These are phyloP conservation scores for Babesia divergens DNA, from an alignment of 169 alveolate genomes.

Conservation along the genomic window DNA sequence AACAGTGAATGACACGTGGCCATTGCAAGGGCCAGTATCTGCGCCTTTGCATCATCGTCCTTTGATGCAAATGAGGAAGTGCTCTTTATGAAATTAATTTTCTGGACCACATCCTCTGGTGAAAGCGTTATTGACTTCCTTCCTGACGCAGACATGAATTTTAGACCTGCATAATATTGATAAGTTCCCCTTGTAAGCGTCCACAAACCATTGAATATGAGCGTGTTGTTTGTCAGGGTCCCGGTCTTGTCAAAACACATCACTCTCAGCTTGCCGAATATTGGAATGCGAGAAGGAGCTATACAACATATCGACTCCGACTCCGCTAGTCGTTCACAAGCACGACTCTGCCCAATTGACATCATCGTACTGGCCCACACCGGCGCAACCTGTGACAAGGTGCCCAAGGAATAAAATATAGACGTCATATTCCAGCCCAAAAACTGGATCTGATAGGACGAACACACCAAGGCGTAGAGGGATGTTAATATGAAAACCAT, in stretches of 20 bases:
- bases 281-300: slow-evolving; percentile 93
- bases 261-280: slow-evolving; percentile 93
- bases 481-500: slow-evolving; percentile 68
- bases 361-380: slow-evolving; percentile 94
- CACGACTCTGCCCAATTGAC: slow-evolving; percentile 89
- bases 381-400: slow-evolving; percentile 83
- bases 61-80: background rate
- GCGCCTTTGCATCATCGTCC: slow-evolving; percentile 14
- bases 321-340: slow-evolving; percentile 86
- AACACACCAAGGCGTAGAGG: slow-evolving; percentile 68
- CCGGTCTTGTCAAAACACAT: slow-evolving; percentile 97
- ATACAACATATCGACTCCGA: slow-evolving; percentile 86
- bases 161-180: background rate
- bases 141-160: background rate
- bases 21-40: slow-evolving; percentile 51
- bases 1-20: slow-evolving; percentile 65
- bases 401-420: slow-evolving; percentile 82
- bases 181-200: too few relatives aligned
- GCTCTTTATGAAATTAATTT: background rate
- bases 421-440: slow-evolving; percentile 80
- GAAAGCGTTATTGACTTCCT: background rate
- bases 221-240: slow-evolving; percentile 92
- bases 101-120: slow-evolving; percentile 18
- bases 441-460: slow-evolving; percentile 71
- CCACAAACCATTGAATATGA: slow-evolving; percentile 77